A percentile compares a stretch with the other conserved stretches of the same genome.
Evolutionary conservation across 1,284 basidiomycete species (phyloP).

Genomic region (Ceratobasidium theobromae): DNA sequence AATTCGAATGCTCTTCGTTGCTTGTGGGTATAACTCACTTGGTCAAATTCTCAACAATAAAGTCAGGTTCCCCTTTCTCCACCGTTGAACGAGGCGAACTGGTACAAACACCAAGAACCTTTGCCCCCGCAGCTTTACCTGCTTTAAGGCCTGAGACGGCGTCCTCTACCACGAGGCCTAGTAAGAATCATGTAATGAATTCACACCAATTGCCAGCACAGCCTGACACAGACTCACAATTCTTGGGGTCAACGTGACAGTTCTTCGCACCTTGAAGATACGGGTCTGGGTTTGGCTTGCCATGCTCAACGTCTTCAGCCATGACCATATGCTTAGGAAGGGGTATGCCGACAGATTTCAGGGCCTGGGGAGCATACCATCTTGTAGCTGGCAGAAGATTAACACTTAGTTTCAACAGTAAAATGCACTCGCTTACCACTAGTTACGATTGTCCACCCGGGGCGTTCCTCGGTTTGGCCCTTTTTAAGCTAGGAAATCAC

Average conservation of each 20-base stretch:
- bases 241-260: slow-evolving; percentile 52
- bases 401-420: slow-evolving; percentile 55
- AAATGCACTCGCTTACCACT: slow-evolving; percentile 54
- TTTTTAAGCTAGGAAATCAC: slow-evolving; percentile 43
- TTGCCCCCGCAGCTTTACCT: slow-evolving; percentile 72
- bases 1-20: background rate
- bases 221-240: slow-evolving; percentile 48
- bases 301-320: slow-evolving; percentile 68
- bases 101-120: slow-evolving; percentile 78
- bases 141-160: slow-evolving; percentile 75
- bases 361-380: slow-evolving; percentile 63
- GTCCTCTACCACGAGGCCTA: slow-evolving; percentile 81
- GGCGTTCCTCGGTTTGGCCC: slow-evolving; percentile 74
- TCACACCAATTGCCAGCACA: background rate
- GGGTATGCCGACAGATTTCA: slow-evolving; percentile 60
- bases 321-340: slow-evolving; percentile 65
- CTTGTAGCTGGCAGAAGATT: slow-evolving; percentile 57
- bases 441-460: slow-evolving; percentile 76
- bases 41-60: slow-evolving; percentile 63
- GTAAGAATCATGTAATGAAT: background rate
- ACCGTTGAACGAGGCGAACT: slow-evolving; percentile 68
- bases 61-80: slow-evolving; percentile 55
- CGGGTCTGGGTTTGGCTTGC: slow-evolving; percentile 82
- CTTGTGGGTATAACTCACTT: slow-evolving; percentile 49
- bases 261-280: slow-evolving; percentile 65